Evolutionary conservation across 2,329 filamentous ascomycete species (phyloP).

Genomic region (Ceratocystiopsis minuta): DNA sequence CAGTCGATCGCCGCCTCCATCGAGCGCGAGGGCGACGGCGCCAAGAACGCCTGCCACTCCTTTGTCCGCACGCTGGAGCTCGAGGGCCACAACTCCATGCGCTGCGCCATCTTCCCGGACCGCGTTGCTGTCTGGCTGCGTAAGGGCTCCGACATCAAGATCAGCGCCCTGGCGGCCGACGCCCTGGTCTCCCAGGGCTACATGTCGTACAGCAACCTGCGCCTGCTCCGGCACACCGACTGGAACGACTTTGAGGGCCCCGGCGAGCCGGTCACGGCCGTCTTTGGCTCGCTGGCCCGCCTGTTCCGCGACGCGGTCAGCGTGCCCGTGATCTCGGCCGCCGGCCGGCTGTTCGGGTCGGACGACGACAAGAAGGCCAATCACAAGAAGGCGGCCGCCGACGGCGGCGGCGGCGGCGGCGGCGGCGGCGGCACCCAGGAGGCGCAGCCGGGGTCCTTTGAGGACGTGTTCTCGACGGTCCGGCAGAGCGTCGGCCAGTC

Average conservation of each 20-base stretch:
- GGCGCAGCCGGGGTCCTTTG: constrained; percentile 14
- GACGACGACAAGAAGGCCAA: constrained; percentile 34
- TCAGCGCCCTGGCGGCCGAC: constrained; percentile 48
- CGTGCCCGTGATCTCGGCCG: constrained; percentile 33
- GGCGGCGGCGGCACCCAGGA: constrained; percentile 11
- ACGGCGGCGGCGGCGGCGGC: constrained; percentile 8
- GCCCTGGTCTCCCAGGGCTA: constrained; percentile 43
- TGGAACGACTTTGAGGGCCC: constrained; percentile 67
- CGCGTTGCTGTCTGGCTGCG: constrained; percentile 48
- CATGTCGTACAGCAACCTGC: constrained; percentile 43
- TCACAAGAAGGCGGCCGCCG: constrained; percentile 16
- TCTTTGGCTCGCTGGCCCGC: constrained; percentile 41
- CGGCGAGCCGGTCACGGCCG: constrained; percentile 52
- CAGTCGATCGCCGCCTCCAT: constrained; percentile 43
- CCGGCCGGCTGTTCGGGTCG: not conserved
- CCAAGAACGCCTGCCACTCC: constrained; percentile 46
- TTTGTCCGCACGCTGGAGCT: constrained; percentile 46
- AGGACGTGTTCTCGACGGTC: constrained; percentile 31
- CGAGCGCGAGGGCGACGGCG: constrained; percentile 46
- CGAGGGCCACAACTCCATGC: constrained; percentile 33
- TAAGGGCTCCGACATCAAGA: constrained; percentile 38
- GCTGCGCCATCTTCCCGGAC: constrained; percentile 47
- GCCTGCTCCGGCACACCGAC: constrained; percentile 46
- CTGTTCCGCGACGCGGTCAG: constrained; percentile 39
- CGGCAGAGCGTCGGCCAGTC: constrained; percentile 32